Percentiles rank a stretch among this genome's conserved stretches.
Conservation (phyloP, 2,329 filamentous ascomycete genomes). For the Aureobasidium sp. region DNA sequence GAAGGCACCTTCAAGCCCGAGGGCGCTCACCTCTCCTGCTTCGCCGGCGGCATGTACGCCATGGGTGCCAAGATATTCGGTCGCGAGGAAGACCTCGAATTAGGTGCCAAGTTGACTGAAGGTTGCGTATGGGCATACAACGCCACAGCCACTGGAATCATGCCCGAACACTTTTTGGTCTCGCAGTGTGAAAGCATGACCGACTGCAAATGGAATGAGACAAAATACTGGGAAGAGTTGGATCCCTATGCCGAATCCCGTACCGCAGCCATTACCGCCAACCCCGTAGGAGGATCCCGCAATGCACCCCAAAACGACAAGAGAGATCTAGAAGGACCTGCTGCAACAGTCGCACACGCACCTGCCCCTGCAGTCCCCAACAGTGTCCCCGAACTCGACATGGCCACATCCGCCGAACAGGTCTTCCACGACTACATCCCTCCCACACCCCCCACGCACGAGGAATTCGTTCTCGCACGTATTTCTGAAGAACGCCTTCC, state of each 20-base stretch:
- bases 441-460: conserved; percentile 21
- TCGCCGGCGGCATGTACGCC: conserved; percentile 48
- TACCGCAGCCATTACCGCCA: neutral
- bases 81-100: conserved; percentile 39
- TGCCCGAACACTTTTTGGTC: conserved; percentile 43
- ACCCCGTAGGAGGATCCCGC: neutral
- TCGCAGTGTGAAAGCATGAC: conserved; percentile 36
- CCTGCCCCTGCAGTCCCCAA: neutral
- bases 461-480: conserved; percentile 25
- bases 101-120: conserved; percentile 44
- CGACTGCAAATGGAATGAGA: conserved; percentile 36
- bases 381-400: conserved; percentile 1
- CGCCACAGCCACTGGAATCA: conserved; percentile 42
- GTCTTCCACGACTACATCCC: conserved; percentile 19
- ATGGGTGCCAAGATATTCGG: conserved; percentile 46
- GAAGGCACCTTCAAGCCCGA: conserved; percentile 32
- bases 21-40: conserved; percentile 46
- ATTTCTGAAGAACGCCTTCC: conserved; percentile 34
- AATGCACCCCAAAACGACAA: neutral
- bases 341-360: neutral
- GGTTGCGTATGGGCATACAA: conserved; percentile 51
- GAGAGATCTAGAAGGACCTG: neutral
- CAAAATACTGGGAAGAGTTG: conserved; percentile 35
- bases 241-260: conserved; percentile 22
- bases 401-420: neutral